Evolutionary conservation across 108 stramenopile species (phyloP), one percentile per base, ranked within the genome.

Genomic region (Fragilariopsis cylindrus): DNA sequence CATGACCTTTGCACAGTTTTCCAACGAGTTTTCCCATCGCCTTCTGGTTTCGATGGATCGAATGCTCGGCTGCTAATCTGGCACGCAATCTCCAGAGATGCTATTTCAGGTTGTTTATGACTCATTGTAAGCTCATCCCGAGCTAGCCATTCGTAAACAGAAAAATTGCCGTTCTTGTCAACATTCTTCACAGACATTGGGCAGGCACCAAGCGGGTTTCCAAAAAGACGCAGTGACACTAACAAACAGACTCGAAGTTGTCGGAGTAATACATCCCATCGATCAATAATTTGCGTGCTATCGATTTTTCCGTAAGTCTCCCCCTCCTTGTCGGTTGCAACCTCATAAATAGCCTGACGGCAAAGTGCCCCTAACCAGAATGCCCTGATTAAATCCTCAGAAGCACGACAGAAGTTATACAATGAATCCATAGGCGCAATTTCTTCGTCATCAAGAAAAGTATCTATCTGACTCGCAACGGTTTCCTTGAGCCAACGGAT

Each of bases 141-240:
- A 47, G 93, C 90, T 52, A 94, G 58, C 88, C 89, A 90, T 70
- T 87, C 77, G 75, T 76, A 90, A 16, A 84, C 81, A n/a, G 93
- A 94, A 73, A 92, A 94, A 47, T 84, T 73, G 50, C 76, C 81
- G 6, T 48, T 79, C 48, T 70, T 68, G 16, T 85, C 88, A 16
- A 89, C 85, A 62, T 63, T 84, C 21, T 80, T 77, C 4, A 94
- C 85, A 39, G 88, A 87, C 30, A 94, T 66, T 6, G 93, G 91
- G 21, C 74, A 72, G 8, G 80, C 74, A 42, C 89, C 93, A 1
- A 85, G 57, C n/a, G 75, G 81, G 52, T 79, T 76, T 0, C 87
- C 86, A 60, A 88, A 67, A 41, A 94, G 84, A 57, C 92, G 83
- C 41, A 93, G 63, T 13, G 86, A 83, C 42, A 93, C 82, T 9